Evolutionary conservation across 2,329 filamentous ascomycete species (phyloP).

Genomic region (Curvularia sp.): DNA sequence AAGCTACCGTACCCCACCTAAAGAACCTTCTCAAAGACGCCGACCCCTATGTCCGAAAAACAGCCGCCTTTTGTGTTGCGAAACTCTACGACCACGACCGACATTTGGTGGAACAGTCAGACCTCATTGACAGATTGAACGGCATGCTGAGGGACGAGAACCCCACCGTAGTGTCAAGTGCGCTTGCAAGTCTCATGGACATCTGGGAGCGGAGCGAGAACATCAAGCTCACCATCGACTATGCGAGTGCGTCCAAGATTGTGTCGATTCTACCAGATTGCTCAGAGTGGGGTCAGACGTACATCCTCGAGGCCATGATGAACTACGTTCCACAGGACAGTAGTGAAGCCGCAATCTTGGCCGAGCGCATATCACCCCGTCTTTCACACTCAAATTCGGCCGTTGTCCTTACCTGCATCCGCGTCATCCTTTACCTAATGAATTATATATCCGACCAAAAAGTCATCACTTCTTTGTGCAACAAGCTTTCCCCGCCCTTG

Average conservation of each 20-base stretch:
- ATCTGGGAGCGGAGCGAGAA: slow-evolving; percentile 98
- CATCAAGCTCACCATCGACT: slow-evolving; percentile 98
- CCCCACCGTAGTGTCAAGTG: slow-evolving; percentile 94
- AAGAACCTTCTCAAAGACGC: slow-evolving; percentile 82
- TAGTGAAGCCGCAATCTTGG: slow-evolving; percentile 83
- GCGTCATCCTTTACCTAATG: slow-evolving; percentile 96
- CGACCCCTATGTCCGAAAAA: slow-evolving; percentile 97
- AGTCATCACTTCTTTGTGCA: slow-evolving; percentile 83
- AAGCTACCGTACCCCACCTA: slow-evolving; percentile 83
- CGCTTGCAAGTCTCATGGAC: slow-evolving; percentile 88
- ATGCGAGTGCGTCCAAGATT: slow-evolving; percentile 96
- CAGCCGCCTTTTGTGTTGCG: slow-evolving; percentile 92
- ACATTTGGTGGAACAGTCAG: slow-evolving; percentile 85
- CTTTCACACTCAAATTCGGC: slow-evolving; percentile 96
- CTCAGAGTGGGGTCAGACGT: slow-evolving; percentile 99
- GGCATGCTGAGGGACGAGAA: slow-evolving; percentile 92
- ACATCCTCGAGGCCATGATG: slow-evolving; percentile 97
- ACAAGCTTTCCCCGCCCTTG: slow-evolving; percentile 91
- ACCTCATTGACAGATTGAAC: slow-evolving; percentile 91
- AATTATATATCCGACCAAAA: slow-evolving; percentile 96
- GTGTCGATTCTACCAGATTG: slow-evolving; percentile 95
- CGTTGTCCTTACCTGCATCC: slow-evolving; percentile 93
- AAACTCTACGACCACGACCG: slow-evolving; percentile 98
- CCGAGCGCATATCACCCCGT: slow-evolving; percentile 92
- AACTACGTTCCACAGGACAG: slow-evolving; percentile 95